Evolutionary conservation across 2,329 filamentous ascomycete genomes (phyloP).

Genomic region (Gyromitra esculenta): DNA sequence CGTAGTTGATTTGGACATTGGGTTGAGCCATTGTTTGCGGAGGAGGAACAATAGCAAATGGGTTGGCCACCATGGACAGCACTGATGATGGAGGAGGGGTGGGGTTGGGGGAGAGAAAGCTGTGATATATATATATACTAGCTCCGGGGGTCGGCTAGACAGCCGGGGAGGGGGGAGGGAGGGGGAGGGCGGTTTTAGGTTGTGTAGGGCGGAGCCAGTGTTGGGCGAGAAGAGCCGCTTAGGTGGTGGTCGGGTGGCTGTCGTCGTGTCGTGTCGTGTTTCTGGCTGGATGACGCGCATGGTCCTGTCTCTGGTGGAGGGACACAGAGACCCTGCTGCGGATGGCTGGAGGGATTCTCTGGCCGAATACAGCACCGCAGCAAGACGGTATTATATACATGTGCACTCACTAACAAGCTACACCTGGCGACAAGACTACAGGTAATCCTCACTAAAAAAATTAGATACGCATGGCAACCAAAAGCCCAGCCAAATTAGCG

Average conservation of each 20-base stretch:
- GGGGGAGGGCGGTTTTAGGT: not conserved
- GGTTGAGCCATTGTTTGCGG: constrained; percentile 48
- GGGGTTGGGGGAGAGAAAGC: not conserved
- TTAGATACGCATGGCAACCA: no score
- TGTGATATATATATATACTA: constrained; percentile 6
- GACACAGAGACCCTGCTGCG: not conserved
- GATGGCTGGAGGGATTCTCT: not conserved
- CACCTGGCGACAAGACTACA: no score
- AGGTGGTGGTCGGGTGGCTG: constrained; percentile 2
- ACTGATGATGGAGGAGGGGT: not conserved
- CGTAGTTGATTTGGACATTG: constrained; percentile 47
- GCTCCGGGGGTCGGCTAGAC: not conserved
- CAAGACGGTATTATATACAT: no score
- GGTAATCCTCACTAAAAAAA: no score
- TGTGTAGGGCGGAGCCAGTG: not conserved
- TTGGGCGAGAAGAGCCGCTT: not conserved
- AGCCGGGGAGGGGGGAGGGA: not conserved
- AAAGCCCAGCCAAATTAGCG: no score
- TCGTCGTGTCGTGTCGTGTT: constrained; percentile 33
- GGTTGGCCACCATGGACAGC: constrained; percentile 32
- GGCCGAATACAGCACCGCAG: no score
- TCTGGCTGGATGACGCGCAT: constrained; percentile 34
- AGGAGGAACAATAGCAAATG: constrained; percentile 42
- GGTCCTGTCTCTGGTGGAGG: not conserved
- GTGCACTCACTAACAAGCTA: no score